phyloP scores from a whole-genome alignment of 1,284 basidiomycete genomes.

The Marasmius sp. region DNA sequence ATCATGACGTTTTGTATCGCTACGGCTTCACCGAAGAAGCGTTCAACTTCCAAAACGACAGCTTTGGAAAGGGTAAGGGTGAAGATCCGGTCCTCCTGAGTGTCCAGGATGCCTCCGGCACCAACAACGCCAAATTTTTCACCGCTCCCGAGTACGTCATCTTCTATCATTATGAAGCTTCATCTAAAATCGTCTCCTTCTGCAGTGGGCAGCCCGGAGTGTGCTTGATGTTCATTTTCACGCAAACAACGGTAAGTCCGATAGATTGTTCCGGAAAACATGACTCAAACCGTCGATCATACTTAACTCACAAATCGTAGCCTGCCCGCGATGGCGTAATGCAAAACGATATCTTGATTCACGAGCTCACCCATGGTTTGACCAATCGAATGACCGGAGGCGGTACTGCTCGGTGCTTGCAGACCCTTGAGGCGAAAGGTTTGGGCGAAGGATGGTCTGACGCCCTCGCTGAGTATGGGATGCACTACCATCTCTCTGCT shows the following conservation, averaged over 20 bases:
- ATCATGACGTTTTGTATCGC: constrained; percentile 50
- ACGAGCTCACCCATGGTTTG: no score
- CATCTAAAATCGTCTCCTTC: background rate
- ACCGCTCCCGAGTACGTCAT: constrained; percentile 39
- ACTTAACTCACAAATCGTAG: no score
- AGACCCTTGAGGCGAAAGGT: no score
- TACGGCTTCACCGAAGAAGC: no score
- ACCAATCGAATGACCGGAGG: no score
- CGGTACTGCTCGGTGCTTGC: no score
- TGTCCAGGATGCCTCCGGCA: constrained; percentile 36
- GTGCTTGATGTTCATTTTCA: constrained; percentile 36
- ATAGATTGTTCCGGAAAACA: no score
- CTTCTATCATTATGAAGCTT: background rate
- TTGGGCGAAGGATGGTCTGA: constrained; percentile 64
- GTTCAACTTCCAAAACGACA: no score
- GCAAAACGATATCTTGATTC: constrained; percentile 37
- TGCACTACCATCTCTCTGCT: background rate
- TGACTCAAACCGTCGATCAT: no score
- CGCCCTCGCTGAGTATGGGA: constrained; percentile 45
- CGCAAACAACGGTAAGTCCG: constrained; percentile 26
- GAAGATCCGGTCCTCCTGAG: constrained; percentile 43
- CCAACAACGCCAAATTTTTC: constrained; percentile 12
- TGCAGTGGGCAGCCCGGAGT: constrained; percentile 30
- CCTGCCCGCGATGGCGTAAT: constrained; percentile 36
- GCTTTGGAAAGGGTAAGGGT: constrained; percentile 36